phyloP scores from a whole-genome alignment of 2,329 filamentous ascomycete genomes.

The Hirsutella rhossiliensis region DNA sequence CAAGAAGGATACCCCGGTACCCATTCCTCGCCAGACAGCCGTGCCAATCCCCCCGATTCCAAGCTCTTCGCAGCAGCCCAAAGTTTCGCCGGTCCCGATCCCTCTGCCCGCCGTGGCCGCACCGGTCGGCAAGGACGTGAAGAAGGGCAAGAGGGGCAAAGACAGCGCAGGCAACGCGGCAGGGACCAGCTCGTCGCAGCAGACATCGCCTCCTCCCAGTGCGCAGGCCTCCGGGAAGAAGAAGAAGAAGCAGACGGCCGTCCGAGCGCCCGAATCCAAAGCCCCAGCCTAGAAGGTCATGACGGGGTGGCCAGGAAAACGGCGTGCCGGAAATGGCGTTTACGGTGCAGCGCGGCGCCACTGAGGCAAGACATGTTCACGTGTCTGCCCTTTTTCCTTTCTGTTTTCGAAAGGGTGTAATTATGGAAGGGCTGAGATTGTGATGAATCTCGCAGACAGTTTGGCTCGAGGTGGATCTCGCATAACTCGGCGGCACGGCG shows the following conservation, averaged over 20 bases:
- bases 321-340: background rate
- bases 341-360: background rate
- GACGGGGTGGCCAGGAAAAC: background rate
- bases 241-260: conserved; percentile 12
- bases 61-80: conserved; percentile 13
- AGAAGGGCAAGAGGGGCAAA: conserved; percentile 18
- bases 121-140: conserved; percentile 12
- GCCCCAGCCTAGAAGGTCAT: conserved; percentile 11
- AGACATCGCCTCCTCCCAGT: conserved; percentile 9
- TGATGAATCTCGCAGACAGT: background rate
- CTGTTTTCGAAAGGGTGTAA: background rate
- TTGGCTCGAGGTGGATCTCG: background rate
- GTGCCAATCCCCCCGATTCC: conserved; percentile 24
- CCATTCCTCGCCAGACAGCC: conserved; percentile 15
- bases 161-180: conserved; percentile 10
- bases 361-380: background rate
- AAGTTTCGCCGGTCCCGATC: conserved; percentile 12
- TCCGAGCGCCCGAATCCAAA: conserved; percentile 11
- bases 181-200: conserved; percentile 3
- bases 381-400: background rate
- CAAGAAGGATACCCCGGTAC: conserved; percentile 16
- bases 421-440: background rate
- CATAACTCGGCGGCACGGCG: conserved; percentile 1
- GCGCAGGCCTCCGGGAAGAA: conserved; percentile 7
- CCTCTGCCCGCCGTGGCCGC: conserved; percentile 10